Evolutionary conservation across 1,139 yeast species (phyloP), one percentile per base, ranked within the genome.

Genomic region (Spencermartinsiella ligniputridi): DNA sequence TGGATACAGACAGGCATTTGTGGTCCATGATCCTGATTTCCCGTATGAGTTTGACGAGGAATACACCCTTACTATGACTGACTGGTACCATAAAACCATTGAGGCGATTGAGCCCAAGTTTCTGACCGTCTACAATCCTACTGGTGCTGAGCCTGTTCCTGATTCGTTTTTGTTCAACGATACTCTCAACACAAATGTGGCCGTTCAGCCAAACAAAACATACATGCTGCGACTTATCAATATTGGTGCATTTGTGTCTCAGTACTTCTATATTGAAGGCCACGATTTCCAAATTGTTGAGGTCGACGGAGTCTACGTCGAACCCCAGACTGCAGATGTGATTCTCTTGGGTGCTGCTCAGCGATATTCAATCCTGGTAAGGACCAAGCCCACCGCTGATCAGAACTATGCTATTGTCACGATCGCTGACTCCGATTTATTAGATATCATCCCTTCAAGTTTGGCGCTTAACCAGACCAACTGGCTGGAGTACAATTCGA

Each of bases 61-160:
- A 56, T 71, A 77, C 20, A 65, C 75, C 12, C 62, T 89, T 52
- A 68, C 83, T 12, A 59, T 89, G 36, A 69, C 82, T 39, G 97
- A 90, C 56, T 89, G 96, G 94, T 90, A 89, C 67, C 95, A 88
- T 63, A 71, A 77, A 35, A 67, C 71, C 40, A 72, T 82, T 37
- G 72, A 72, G 40, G 74, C 61, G 13, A 71, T 89, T 54, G 68
- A 74, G 50, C 55, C 60, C 17, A 49, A 53, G 35, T 89, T 89
- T 68, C 62, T 87, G 69, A 76, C 70, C 52, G 66, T 83, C 52
- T 82, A 75, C 69, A 90, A 90, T 67, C 97, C 97, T 40, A 86
- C 96, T 4, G 97, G 97, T 54, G 96, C 97, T 29, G 97, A 90
- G 67, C 97, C 97, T 37, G 79, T 90, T 55, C 97, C 97, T 3